These are phyloP conservation scores for Arachis hypogaea DNA, from an alignment of 306 rosid genomes.

Conservation along the genomic window DNA sequence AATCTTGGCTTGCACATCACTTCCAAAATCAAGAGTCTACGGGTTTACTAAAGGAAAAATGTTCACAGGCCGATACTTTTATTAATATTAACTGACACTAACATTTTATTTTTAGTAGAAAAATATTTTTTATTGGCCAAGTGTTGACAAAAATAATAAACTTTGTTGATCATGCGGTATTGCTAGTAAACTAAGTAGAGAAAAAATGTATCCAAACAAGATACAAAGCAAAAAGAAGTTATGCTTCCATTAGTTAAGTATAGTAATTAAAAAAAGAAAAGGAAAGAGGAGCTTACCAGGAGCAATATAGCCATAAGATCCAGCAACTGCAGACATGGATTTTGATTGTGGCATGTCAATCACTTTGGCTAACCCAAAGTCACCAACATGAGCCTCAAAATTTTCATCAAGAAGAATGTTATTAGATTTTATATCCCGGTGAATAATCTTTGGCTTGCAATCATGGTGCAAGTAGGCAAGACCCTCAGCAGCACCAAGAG, in stretches of 20 bases:
- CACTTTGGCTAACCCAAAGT: constrained; percentile 96
- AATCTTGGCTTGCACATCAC: too few relatives aligned
- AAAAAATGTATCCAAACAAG: constrained; percentile 4
- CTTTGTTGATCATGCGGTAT: too few relatives aligned
- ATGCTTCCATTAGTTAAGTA: constrained; percentile 2
- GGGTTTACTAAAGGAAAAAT: too few relatives aligned
- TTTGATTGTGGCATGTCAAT: constrained; percentile 97
- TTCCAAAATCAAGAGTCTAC: too few relatives aligned
- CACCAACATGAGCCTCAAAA: constrained; percentile 97
- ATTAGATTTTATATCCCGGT: constrained; percentile 93
- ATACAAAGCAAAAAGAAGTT: neutral
- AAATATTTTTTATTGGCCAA: too few relatives aligned
- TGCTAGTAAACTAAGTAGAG: too few relatives aligned
- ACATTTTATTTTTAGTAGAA: too few relatives aligned
- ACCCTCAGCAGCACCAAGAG: constrained; percentile 99
- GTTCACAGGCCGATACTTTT: too few relatives aligned
- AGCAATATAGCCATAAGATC: constrained; percentile 98
- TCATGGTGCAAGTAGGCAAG: constrained; percentile 97
- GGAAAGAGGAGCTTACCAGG: constrained; percentile 67
- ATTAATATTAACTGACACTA: too few relatives aligned
- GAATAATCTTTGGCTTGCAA: constrained; percentile 92
- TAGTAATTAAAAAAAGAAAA: neutral
- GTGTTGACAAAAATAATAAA: too few relatives aligned
- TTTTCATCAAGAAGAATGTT: constrained; percentile 87
- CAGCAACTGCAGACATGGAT: constrained; percentile 98